A percentile compares a stretch with the other conserved stretches of the same genome.
Conservation (phyloP, 2,329 filamentous ascomycete genomes). For the Penicillium sp. region DNA sequence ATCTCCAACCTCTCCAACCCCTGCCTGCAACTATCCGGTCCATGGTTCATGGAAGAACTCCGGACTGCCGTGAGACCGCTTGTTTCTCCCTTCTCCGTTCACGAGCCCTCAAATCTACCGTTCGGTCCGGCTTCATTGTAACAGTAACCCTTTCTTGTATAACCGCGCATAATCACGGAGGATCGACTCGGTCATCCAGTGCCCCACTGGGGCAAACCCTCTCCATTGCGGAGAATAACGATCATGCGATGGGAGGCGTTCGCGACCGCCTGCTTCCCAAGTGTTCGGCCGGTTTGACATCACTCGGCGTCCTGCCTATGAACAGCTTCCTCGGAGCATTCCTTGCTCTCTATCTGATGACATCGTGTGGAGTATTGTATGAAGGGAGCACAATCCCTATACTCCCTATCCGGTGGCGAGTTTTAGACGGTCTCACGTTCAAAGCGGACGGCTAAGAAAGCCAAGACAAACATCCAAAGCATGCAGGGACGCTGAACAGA, state of each 20-base stretch:
- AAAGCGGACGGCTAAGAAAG: background rate
- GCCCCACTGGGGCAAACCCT: conserved; percentile 8
- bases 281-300: background rate
- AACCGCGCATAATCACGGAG: conserved; percentile 28
- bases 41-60: conserved; percentile 16
- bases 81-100: background rate
- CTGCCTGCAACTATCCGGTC: conserved; percentile 26
- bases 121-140: conserved; percentile 18
- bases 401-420: background rate
- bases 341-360: background rate
- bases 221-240: conserved; percentile 31
- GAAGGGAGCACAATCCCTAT: background rate
- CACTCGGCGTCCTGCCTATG: background rate
- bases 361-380: background rate
- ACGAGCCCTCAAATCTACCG: background rate
- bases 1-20: background rate
- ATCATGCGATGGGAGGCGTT: conserved; percentile 12
- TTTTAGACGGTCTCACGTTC: background rate
- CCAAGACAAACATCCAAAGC: background rate
- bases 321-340: background rate
- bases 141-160: conserved; percentile 31
- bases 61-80: conserved; percentile 22
- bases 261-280: background rate
- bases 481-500: conserved; percentile 13
- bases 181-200: conserved; percentile 21